Evolutionary conservation across 23 red algal genomes (phyloP), one percentile per base, ranked within the genome.

Genomic region (Cyanidium caldarium): DNA sequence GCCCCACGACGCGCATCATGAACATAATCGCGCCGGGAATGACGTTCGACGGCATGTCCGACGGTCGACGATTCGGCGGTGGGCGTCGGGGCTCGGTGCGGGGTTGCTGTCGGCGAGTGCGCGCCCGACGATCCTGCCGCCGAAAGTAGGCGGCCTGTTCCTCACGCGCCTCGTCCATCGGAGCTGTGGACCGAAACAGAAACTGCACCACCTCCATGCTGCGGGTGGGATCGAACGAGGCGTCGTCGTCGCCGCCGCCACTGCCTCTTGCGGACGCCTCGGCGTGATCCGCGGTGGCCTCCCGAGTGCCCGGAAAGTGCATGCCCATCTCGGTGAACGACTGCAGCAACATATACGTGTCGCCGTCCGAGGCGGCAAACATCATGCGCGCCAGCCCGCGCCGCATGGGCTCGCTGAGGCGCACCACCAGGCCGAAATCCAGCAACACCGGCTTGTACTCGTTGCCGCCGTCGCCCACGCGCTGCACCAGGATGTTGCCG

Each of bases 21-120:
- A 91, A 91, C 0, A 91, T 79, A 13, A 91, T 43, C 57, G 65
- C 34, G 65, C 86, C n/a, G 86, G 86, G 40, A 78, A 91, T 0
- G 78, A 67, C 46, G 5, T 16, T 61, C n/a, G n/a, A 28, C n/a
- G 51, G 51, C 19, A 61, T 28, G 31, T 61, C 51, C n/a, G n/a
- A n/a, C n/a, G n/a, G n/a, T n/a, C n/a, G n/a, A n/a, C n/a, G n/a
- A n/a, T n/a, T n/a, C n/a, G n/a, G n/a, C n/a, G n/a, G n/a, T n/a
- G n/a, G n/a, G n/a, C n/a, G n/a, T n/a, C n/a, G n/a, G n/a, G n/a
- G n/a, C n/a, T n/a, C n/a, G n/a, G n/a, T n/a, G n/a, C n/a, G n/a
- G n/a, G n/a, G n/a, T n/a, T n/a, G n/a, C n/a, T n/a, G n/a, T n/a
- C n/a, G n/a, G n/a, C n/a, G n/a, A n/a, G n/a, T n/a, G n/a, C n/a